Evolutionary conservation across 352 stramenopile species (phyloP).

Genomic region (Globisporangium cystogenes): DNA sequence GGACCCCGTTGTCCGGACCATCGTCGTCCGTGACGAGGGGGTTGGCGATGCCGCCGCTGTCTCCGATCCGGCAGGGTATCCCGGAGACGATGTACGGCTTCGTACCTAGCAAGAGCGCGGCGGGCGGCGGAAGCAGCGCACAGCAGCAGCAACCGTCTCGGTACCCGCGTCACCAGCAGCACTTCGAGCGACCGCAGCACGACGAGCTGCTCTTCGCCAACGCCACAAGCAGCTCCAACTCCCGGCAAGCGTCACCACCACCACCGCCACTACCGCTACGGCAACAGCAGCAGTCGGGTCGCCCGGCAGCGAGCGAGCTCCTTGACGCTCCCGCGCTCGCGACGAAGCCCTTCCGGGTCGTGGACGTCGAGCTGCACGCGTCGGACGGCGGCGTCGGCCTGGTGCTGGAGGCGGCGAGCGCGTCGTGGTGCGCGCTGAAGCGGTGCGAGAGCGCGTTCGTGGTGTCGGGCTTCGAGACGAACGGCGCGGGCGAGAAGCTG

Average conservation of each 20-base stretch:
- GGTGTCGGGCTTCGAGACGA: constrained; percentile 61
- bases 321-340: background rate
- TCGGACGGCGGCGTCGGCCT: constrained; percentile 72
- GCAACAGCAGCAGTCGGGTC: background rate
- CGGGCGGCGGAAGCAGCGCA: background rate
- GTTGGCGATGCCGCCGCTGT: background rate
- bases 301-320: background rate
- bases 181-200: no score
- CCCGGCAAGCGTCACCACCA: no score
- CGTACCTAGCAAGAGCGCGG: background rate
- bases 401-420: constrained; percentile 31
- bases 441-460: constrained; percentile 27
- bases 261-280: no score
- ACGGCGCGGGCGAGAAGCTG: constrained; percentile 55
- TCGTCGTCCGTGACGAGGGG: background rate
- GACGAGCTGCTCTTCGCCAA: background rate
- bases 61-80: constrained; percentile 3
- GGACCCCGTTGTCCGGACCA: background rate
- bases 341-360: constrained; percentile 24
- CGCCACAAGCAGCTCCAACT: constrained; percentile 7
- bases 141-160: background rate
- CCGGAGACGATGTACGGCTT: constrained; percentile 13
- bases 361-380: constrained; percentile 55
- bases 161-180: background rate
- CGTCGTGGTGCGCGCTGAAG: constrained; percentile 2